Conservation (phyloP, 441 rosid species). For the Codiaeum variegatum region DNA sequence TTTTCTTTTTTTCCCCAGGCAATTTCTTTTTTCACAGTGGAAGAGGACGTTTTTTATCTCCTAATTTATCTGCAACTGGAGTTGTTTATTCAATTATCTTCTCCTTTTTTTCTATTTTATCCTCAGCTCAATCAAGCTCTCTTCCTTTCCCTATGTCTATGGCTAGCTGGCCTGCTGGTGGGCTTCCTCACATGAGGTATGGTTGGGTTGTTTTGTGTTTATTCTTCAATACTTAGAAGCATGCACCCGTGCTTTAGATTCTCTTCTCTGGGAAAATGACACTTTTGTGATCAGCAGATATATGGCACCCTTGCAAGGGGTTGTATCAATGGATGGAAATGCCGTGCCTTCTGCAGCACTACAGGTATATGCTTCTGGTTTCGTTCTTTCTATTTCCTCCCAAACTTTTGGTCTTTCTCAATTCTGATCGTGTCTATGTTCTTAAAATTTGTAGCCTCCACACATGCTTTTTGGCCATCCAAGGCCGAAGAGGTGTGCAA, state of each 20-base stretch:
- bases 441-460: constrained; percentile 49
- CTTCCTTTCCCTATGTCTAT: constrained; percentile 73
- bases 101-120: neutral
- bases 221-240: neutral
- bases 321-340: constrained; percentile 73
- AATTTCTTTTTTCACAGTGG: neutral
- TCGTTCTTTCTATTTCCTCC: neutral
- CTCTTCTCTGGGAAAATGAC: constrained; percentile 24
- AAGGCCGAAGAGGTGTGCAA: constrained; percentile 86
- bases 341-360: constrained; percentile 61
- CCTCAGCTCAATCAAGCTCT: constrained; percentile 63
- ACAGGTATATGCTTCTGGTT: constrained; percentile 43
- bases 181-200: constrained; percentile 96
- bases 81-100: constrained; percentile 5
- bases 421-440: neutral
- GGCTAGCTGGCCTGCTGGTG: constrained; percentile 93
- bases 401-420: neutral
- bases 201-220: constrained; percentile 9
- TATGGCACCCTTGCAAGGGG: constrained; percentile 87
- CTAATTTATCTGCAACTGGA: neutral
- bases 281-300: constrained; percentile 47
- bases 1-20: neutral
- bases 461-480: constrained; percentile 72
- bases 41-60: neutral
- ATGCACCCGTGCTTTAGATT: constrained; percentile 10